These are phyloP conservation scores for Amanita brunnescens DNA, from an alignment of 768 basidiomycete species.

Conservation along the genomic window DNA sequence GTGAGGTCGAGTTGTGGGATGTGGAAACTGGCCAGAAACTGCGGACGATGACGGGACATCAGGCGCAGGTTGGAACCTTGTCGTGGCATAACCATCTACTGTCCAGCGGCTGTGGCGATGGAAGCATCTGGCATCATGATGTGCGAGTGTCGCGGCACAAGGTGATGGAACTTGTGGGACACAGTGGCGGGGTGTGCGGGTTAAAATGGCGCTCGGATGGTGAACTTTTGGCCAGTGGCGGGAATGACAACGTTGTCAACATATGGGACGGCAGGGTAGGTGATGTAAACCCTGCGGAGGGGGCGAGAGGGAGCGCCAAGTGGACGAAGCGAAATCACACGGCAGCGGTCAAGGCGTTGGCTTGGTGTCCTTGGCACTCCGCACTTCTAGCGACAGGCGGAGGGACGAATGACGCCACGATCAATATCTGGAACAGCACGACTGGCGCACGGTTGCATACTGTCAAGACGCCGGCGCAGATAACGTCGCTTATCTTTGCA, in stretches of 20 bases:
- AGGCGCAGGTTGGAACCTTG: slow-evolving; percentile 73
- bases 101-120: slow-evolving; percentile 84
- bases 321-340: slow-evolving; percentile 92
- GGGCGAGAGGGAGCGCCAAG: slow-evolving; percentile 56
- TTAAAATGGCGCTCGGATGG: slow-evolving; percentile 85
- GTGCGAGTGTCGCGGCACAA: slow-evolving; percentile 83
- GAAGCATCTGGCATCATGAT: slow-evolving; percentile 95
- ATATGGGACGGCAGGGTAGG: slow-evolving; percentile 89
- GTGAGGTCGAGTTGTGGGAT: slow-evolving; percentile 95
- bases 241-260: slow-evolving; percentile 97
- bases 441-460: slow-evolving; percentile 90
- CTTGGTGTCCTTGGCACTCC: slow-evolving; percentile 97
- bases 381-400: slow-evolving; percentile 89
- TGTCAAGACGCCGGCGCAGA: slow-evolving; percentile 79
- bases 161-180: slow-evolving; percentile 83
- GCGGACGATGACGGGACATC: slow-evolving; percentile 86
- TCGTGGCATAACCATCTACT: slow-evolving; percentile 86
- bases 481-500: slow-evolving; percentile 86
- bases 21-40: slow-evolving; percentile 69
- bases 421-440: slow-evolving; percentile 86
- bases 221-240: slow-evolving; percentile 86
- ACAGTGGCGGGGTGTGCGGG: slow-evolving; percentile 90
- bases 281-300: slow-evolving; percentile 33
- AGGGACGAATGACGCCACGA: slow-evolving; percentile 87
- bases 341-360: slow-evolving; percentile 84